Evolutionary conservation across 306 rosid genomes (phyloP).

Genomic region (Ceratonia siliqua): DNA sequence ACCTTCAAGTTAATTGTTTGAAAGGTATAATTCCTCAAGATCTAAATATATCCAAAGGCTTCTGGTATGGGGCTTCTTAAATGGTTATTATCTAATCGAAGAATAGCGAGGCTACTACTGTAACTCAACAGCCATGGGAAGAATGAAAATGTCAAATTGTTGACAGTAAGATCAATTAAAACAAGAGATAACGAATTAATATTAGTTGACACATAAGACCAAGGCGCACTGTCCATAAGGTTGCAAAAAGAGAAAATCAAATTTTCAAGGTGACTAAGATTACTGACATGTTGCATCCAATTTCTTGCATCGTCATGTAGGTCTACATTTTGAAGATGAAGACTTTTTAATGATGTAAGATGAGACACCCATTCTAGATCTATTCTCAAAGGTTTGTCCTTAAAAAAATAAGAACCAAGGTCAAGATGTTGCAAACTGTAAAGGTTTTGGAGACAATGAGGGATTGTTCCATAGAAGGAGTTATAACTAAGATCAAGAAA

Average conservation of each 20-base stretch:
- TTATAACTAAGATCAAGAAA: not conserved
- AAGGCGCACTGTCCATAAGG: not conserved
- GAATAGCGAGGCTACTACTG: not conserved
- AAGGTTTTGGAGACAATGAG: not conserved
- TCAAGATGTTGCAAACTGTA: not conserved
- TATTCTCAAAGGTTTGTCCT: not conserved
- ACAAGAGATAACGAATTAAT: not conserved
- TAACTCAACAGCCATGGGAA: conserved; percentile 14
- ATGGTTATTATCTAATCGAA: not conserved
- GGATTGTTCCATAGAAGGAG: not conserved
- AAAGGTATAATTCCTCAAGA: not conserved
- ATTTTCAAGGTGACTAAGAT: not conserved
- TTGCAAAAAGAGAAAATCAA: fast-evolving
- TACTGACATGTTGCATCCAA: not conserved
- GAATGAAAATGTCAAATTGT: not conserved
- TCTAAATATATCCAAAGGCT: not conserved
- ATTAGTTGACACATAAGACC: not conserved
- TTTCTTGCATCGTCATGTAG: not conserved
- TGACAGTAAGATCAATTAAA: not conserved
- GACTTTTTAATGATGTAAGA: not conserved
- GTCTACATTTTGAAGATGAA: not conserved
- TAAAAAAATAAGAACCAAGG: not conserved
- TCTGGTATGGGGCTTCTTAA: not conserved
- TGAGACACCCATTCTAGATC: not conserved
- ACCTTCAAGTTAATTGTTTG: not conserved